Percentiles rank a stretch among this genome's conserved stretches.
Conservation (phyloP, 192 early-diverging fungal species). For the Backusella mclennaniae region DNA sequence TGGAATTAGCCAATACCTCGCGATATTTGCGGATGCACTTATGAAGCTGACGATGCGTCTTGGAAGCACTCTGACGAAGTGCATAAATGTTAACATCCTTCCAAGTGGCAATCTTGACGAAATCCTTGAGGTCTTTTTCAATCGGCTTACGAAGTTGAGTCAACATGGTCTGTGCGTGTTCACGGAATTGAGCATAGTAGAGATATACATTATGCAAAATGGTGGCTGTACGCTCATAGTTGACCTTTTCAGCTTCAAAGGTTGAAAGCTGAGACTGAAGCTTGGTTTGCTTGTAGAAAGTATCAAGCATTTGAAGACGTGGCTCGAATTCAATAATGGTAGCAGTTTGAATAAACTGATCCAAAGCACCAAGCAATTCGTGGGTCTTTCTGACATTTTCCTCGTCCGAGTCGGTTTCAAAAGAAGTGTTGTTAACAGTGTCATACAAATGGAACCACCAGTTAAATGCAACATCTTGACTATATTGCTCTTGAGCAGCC, state of each 20-base stretch:
- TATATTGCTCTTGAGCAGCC: constrained; percentile 73
- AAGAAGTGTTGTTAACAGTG: constrained; percentile 45
- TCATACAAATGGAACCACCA: constrained; percentile 93
- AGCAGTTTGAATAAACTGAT: constrained; percentile 79
- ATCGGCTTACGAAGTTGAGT: constrained; percentile 67
- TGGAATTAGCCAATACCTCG: constrained; percentile 71
- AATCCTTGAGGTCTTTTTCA: constrained; percentile 85
- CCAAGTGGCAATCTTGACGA: constrained; percentile 95
- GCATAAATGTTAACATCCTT: constrained; percentile 96
- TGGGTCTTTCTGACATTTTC: constrained; percentile 33
- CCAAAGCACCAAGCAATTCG: constrained; percentile 64
- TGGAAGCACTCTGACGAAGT: constrained; percentile 82
- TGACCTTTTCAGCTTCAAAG: constrained; percentile 10
- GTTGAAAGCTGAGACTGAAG: constrained; percentile 31
- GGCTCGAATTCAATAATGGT: constrained; percentile 76
- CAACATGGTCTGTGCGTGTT: constrained; percentile 55
- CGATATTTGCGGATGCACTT: constrained; percentile 90
- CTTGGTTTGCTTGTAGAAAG: constrained; percentile 23
- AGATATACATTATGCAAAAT: constrained; percentile 70
- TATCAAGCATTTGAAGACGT: constrained; percentile 52
- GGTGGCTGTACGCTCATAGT: constrained; percentile 36
- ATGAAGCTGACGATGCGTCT: constrained; percentile 87
- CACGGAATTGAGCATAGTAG: constrained; percentile 81
- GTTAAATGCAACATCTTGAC: constrained; percentile 58
- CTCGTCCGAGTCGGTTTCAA: constrained; percentile 25